Evolutionary conservation across 1,284 basidiomycete species (phyloP).

Genomic region (Cutaneotrichosporon sp.): DNA sequence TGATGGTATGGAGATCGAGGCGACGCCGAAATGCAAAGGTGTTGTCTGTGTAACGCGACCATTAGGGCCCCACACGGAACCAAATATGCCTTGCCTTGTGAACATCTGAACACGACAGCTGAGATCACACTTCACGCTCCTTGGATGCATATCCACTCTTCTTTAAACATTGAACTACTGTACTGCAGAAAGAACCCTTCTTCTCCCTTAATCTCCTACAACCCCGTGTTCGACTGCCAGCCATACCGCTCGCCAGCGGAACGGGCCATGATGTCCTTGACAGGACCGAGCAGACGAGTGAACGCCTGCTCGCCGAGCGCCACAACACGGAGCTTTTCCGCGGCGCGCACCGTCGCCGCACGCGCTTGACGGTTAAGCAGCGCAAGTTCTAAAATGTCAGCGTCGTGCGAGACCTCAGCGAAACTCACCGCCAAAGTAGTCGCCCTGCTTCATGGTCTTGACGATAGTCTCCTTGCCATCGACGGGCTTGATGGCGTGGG

Average conservation of each 20-base stretch:
- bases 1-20: neutral
- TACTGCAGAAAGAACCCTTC: neutral
- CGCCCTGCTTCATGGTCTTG: constrained; percentile 74
- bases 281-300: constrained; percentile 84
- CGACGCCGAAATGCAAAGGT: neutral
- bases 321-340: constrained; percentile 76
- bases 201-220: neutral
- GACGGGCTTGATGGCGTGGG: constrained; percentile 72
- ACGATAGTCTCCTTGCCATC: constrained; percentile 66
- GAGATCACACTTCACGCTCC: too few relatives aligned
- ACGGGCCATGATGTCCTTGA: constrained; percentile 50
- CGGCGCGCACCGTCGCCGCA: constrained; percentile 86
- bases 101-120: too few relatives aligned
- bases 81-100: neutral
- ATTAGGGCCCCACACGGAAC: constrained; percentile 1
- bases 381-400: constrained; percentile 61
- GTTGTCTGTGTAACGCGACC: neutral
- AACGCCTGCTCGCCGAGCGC: constrained; percentile 91
- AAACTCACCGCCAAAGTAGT: constrained; percentile 91
- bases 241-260: constrained; percentile 47
- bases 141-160: neutral
- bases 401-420: too few relatives aligned
- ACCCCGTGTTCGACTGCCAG: constrained; percentile 1
- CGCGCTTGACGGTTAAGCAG: constrained; percentile 78
- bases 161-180: neutral